Evolutionary conservation across 441 rosid genomes (phyloP).

Genomic region (Gossypium armourianum): DNA sequence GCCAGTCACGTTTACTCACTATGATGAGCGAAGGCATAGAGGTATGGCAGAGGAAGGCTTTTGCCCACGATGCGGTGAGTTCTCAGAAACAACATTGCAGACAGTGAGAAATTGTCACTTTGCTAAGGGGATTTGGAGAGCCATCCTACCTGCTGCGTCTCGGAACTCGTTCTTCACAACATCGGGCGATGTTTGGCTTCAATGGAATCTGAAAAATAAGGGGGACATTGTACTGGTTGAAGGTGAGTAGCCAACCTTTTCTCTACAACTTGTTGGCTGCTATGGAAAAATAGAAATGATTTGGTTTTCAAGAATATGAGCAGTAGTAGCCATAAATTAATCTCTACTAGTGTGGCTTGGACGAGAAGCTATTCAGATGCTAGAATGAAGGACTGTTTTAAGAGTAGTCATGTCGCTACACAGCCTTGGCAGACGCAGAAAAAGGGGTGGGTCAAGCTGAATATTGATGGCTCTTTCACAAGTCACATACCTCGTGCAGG

Average conservation of each 20-base stretch:
- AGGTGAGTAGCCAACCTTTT: neutral
- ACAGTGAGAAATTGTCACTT: neutral
- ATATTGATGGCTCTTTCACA: neutral
- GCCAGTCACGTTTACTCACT: too few relatives aligned
- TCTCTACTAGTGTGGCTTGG: neutral
- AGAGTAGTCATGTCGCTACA: neutral
- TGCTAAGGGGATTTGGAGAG: neutral
- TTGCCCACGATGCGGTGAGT: neutral
- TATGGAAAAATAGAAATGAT: neutral
- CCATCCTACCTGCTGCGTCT: neutral
- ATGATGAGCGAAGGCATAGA: neutral
- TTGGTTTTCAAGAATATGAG: neutral
- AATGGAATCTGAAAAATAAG: neutral
- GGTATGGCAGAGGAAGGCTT: neutral
- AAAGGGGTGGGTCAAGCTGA: neutral
- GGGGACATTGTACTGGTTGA: neutral
- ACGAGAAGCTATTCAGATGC: neutral
- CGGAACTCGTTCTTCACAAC: neutral
- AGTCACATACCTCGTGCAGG: neutral
- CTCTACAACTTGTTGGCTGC: neutral
- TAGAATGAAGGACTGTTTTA: neutral
- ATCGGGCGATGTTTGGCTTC: neutral
- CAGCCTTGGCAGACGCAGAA: neutral
- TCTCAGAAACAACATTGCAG: neutral
- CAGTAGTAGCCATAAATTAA: neutral